These are phyloP conservation scores for Zancudomyces culisetae DNA, from an alignment of 371 early-diverging fungal genomes.

Conservation along the genomic window DNA sequence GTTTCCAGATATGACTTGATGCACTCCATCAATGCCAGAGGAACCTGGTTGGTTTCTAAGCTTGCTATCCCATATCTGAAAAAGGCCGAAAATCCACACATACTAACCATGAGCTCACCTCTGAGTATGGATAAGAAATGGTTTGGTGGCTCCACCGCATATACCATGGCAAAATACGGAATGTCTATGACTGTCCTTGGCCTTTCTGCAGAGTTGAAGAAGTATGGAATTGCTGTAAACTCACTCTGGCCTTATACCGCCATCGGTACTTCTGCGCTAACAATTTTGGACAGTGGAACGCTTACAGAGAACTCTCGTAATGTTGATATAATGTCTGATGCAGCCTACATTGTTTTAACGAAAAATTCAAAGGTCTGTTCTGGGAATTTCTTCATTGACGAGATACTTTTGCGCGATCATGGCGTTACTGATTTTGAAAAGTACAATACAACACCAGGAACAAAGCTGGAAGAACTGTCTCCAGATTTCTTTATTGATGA, in stretches of 20 bases:
- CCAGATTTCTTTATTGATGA: conserved; percentile 53
- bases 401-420: conserved; percentile 37
- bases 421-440: conserved; percentile 46
- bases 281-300: conserved; percentile 18
- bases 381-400: conserved; percentile 60
- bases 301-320: conserved; percentile 12
- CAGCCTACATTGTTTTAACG: conserved; percentile 45
- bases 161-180: conserved; percentile 53
- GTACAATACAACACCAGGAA: conserved; percentile 36
- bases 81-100: conserved; percentile 44
- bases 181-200: conserved; percentile 59
- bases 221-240: conserved; percentile 52
- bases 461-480: conserved; percentile 27
- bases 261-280: conserved; percentile 54
- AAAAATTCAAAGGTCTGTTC: conserved; percentile 14
- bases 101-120: conserved; percentile 55
- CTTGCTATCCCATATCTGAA: conserved; percentile 39
- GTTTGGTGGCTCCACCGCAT: conserved; percentile 49
- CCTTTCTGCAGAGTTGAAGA: conserved; percentile 42
- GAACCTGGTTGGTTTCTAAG: conserved; percentile 62
- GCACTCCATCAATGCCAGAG: conserved; percentile 59
- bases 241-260: conserved; percentile 61
- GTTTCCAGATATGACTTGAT: conserved; percentile 61
- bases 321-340: conserved; percentile 67
- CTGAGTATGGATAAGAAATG: conserved; percentile 39